A percentile compares a stretch with the other conserved stretches of the same genome.
phyloP scores from a whole-genome alignment of 768 basidiomycete species.

The Pholiota molesta region DNA sequence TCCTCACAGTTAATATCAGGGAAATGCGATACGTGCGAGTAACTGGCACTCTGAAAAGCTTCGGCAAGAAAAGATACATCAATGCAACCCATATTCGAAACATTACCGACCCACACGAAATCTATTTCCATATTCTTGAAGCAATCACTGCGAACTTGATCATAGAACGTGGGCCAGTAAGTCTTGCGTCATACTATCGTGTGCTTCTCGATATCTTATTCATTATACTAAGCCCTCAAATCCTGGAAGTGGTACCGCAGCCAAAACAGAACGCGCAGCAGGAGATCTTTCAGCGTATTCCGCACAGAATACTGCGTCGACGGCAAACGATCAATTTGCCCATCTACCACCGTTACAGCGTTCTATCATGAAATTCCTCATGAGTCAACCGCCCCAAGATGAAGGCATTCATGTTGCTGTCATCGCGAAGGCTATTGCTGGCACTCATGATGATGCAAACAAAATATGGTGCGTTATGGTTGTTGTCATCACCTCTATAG shows the following conservation, averaged over 20 bases:
- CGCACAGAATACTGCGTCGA: slow-evolving; percentile 29
- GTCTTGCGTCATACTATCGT: slow-evolving; percentile 21
- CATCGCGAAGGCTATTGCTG: slow-evolving; percentile 67
- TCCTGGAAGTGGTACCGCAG: slow-evolving; percentile 9
- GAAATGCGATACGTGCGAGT: slow-evolving; percentile 81
- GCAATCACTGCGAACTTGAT: slow-evolving; percentile 68
- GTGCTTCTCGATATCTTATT: slow-evolving; percentile 4
- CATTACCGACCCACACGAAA: slow-evolving; percentile 71
- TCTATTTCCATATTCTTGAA: slow-evolving; percentile 83
- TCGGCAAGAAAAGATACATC: slow-evolving; percentile 81
- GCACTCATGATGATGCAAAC: slow-evolving; percentile 45
- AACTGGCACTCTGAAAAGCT: slow-evolving; percentile 80
- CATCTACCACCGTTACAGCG: slow-evolving; percentile 63
- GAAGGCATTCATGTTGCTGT: slow-evolving; percentile 78
- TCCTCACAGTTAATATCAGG: slow-evolving; percentile 38
- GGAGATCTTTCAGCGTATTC: slow-evolving; percentile 43
- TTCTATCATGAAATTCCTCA: slow-evolving; percentile 68
- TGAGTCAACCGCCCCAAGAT: slow-evolving; percentile 42
- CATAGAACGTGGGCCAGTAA: slow-evolving; percentile 67
- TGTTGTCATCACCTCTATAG: background rate
- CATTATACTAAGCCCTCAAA: slow-evolving; percentile 28
- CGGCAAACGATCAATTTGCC: slow-evolving; percentile 47
- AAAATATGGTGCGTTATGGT: slow-evolving; percentile 55
- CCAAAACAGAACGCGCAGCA: slow-evolving; percentile 10
- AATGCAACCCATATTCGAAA: slow-evolving; percentile 75